A percentile compares a stretch with the other conserved stretches of the same genome.
Evolutionary conservation across 1,284 basidiomycete species (phyloP).

Genomic region (Trametes versicolor): DNA sequence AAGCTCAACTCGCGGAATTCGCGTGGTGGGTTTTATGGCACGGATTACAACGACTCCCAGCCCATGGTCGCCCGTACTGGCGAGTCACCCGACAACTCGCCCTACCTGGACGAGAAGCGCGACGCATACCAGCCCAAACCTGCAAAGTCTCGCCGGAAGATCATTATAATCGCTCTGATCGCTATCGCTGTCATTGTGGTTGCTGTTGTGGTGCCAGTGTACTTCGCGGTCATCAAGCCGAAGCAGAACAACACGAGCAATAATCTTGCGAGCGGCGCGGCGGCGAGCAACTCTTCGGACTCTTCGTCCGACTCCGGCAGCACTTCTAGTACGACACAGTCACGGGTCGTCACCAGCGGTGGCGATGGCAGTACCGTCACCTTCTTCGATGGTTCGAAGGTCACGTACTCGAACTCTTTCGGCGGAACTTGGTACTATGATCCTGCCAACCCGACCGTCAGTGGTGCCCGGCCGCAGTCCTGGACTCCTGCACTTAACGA

Average conservation of each 20-base stretch:
- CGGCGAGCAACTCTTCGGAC: constrained; percentile 24
- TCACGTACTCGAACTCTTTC: constrained; percentile 76
- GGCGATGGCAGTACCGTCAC: constrained; percentile 74
- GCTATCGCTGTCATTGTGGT: constrained; percentile 57
- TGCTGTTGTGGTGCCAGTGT: constrained; percentile 68
- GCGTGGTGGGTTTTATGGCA: constrained; percentile 43
- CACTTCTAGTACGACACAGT: constrained; percentile 22
- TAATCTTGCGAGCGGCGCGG: constrained; percentile 26
- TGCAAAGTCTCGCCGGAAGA: constrained; percentile 58
- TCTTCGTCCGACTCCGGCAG: not conserved
- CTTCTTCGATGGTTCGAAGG: constrained; percentile 72
- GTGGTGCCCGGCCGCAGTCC: constrained; percentile 78
- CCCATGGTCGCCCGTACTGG: constrained; percentile 48
- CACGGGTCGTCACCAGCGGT: constrained; percentile 58
- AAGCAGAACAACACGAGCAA: constrained; percentile 36
- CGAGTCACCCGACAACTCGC: constrained; percentile 38
- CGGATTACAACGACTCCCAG: constrained; percentile 50
- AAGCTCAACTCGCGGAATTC: constrained; percentile 33
- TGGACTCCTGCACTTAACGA: constrained; percentile 89
- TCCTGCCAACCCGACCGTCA: constrained; percentile 82
- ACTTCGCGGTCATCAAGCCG: constrained; percentile 70
- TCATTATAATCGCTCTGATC: constrained; percentile 55
- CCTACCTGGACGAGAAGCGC: constrained; percentile 69
- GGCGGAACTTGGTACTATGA: constrained; percentile 73
- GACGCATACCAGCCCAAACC: constrained; percentile 56